These are phyloP conservation scores for Eucommia ulmoides DNA, from an alignment of 257 asterid species.

Conservation along the genomic window DNA sequence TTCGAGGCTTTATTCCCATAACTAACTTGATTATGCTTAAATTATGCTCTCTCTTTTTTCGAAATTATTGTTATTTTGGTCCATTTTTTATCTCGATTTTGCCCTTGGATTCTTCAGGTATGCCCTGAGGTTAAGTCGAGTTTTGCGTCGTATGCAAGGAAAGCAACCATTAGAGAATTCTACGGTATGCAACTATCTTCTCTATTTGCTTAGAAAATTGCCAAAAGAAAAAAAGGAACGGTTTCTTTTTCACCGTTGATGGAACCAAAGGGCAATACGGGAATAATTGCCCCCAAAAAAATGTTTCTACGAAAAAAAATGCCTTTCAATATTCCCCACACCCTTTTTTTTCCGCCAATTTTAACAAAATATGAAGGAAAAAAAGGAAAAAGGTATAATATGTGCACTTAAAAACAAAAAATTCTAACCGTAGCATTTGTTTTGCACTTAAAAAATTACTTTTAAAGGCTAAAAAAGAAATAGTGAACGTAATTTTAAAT, in stretches of 20 bases:
- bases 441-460: no score
- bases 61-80: no score
- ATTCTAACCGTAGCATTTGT: no score
- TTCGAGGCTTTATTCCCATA: no score
- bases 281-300: no score
- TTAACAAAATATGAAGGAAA: neutral
- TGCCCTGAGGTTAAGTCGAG: constrained; percentile 24
- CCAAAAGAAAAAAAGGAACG: neutral
- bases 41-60: no score
- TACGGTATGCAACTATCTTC: constrained; percentile 24
- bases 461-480: no score
- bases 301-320: neutral
- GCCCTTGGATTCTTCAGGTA: constrained; percentile 21
- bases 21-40: no score
- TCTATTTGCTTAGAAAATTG: neutral
- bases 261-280: no score
- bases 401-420: no score
- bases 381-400: neutral
- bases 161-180: constrained; percentile 43
- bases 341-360: neutral
- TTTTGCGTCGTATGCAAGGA: constrained; percentile 34
- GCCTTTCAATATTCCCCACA: neutral
- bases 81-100: no score
- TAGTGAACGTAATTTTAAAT: no score
- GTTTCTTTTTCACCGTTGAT: neutral